Conservation (phyloP, 495 filamentous ascomycete genomes). For the Trichoderma asperelloides region DNA sequence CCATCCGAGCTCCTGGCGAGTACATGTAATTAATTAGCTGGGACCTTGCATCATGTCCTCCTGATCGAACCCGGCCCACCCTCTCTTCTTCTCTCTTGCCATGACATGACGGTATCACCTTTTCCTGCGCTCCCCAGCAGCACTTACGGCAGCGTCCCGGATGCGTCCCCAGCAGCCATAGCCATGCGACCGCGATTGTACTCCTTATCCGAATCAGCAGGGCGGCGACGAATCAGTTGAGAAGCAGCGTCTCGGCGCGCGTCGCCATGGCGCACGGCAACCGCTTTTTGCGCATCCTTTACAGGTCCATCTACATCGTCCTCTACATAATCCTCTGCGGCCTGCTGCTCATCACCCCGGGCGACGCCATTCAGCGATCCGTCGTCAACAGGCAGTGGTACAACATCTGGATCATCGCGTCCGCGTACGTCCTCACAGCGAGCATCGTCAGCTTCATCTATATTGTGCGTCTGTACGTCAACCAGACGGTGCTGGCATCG, state of each 20-base stretch:
- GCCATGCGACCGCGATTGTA: slow-evolving; percentile 6
- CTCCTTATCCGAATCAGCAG: slow-evolving; percentile 5
- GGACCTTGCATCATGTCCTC: neutral
- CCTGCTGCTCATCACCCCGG: slow-evolving; percentile 73
- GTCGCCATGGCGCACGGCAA: slow-evolving; percentile 23
- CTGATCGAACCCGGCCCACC: neutral
- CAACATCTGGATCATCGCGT: slow-evolving; percentile 78
- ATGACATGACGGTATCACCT: neutral
- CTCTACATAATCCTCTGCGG: slow-evolving; percentile 63
- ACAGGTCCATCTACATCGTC: slow-evolving; percentile 69
- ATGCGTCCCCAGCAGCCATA: neutral
- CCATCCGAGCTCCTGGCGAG: neutral
- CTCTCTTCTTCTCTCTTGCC: neutral
- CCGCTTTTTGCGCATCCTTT: slow-evolving; percentile 64
- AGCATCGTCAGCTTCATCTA: slow-evolving; percentile 69
- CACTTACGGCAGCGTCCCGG: no score
- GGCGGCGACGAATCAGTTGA: slow-evolving; percentile 8
- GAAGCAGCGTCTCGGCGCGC: neutral
- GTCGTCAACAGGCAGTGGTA: slow-evolving; percentile 52
- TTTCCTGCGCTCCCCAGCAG: slow-evolving; percentile 10
- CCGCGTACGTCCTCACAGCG: slow-evolving; percentile 67
- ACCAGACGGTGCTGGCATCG: slow-evolving; percentile 61
- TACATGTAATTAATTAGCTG: neutral
- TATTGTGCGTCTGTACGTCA: slow-evolving; percentile 78
- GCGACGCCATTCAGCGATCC: slow-evolving; percentile 74